Evolutionary conservation across 441 rosid species (phyloP).

Genomic region (Arabidopsis hybrid): DNA sequence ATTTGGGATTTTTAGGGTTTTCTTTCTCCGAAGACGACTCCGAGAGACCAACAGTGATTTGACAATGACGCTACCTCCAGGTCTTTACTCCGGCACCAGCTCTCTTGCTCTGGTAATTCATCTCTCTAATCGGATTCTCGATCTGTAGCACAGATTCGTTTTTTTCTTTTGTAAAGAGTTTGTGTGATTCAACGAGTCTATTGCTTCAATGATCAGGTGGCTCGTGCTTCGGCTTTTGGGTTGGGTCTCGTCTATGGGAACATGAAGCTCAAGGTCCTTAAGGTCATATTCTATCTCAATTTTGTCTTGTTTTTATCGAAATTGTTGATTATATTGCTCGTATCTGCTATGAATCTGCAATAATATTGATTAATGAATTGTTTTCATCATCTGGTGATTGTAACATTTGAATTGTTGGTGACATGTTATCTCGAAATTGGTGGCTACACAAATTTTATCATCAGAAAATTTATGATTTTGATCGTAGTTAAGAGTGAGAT

Average conservation of each 20-base stretch:
- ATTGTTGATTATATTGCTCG: not conserved
- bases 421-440: constrained; percentile 1
- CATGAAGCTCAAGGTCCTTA: constrained; percentile 45
- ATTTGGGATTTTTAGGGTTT: constrained; percentile 34
- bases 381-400: not conserved
- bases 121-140: constrained; percentile 17
- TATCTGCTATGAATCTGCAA: constrained; percentile 18
- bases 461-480: not conserved
- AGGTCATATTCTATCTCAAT: constrained; percentile 7
- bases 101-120: constrained; percentile 75
- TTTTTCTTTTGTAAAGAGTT: not conserved
- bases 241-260: constrained; percentile 45
- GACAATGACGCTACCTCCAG: constrained; percentile 77
- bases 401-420: constrained; percentile 9
- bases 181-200: constrained; percentile 6
- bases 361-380: not conserved
- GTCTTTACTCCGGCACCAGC: constrained; percentile 92
- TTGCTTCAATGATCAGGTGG: constrained; percentile 38
- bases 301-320: not conserved
- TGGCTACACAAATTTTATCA: not conserved
- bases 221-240: constrained; percentile 47
- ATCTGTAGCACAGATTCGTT: constrained; percentile 17
- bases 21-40: constrained; percentile 12
- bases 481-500: not conserved
- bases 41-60: constrained; percentile 4